Conservation (phyloP, 176 grass and related monocot genomes). For the Hsuehochloa calcarea region DNA sequence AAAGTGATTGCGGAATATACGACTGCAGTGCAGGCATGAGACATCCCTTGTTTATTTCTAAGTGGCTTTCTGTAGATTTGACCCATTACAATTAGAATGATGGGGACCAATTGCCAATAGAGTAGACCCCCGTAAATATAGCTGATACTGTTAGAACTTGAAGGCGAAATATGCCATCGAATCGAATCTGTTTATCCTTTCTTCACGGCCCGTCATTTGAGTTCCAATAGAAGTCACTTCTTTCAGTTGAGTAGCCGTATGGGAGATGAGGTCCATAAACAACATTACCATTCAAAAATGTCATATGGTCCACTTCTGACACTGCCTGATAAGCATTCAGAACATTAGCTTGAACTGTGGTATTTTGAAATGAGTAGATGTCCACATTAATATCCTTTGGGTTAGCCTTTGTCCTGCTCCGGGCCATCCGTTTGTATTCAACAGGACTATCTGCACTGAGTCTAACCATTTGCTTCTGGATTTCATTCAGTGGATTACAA, state of each 20-base stretch:
- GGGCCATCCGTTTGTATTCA: slow-evolving; percentile 48
- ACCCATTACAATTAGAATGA: slow-evolving; percentile 40
- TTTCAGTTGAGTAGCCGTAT: slow-evolving; percentile 53
- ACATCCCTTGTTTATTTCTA: slow-evolving; percentile 19
- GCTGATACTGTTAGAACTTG: slow-evolving; percentile 40
- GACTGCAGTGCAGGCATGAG: not conserved
- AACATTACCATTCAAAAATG: slow-evolving; percentile 55
- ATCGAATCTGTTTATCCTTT: slow-evolving; percentile 1
- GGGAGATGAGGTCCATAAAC: slow-evolving; percentile 83
- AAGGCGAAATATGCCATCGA: slow-evolving; percentile 21
- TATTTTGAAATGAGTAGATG: slow-evolving; percentile 44
- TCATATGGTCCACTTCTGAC: slow-evolving; percentile 61
- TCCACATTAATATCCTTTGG: slow-evolving; percentile 35
- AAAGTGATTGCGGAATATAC: not conserved
- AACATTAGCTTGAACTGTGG: slow-evolving; percentile 44
- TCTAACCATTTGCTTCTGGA: slow-evolving; percentile 70
- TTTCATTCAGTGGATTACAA: slow-evolving; percentile 50
- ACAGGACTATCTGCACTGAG: slow-evolving; percentile 57
- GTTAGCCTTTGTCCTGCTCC: slow-evolving; percentile 45
- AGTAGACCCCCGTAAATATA: slow-evolving; percentile 43
- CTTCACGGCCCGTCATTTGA: slow-evolving; percentile 40
- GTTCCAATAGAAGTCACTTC: slow-evolving; percentile 55
- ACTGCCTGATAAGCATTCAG: slow-evolving; percentile 47
- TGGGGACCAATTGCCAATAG: slow-evolving; percentile 36
- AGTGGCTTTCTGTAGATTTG: slow-evolving; percentile 6